phyloP scores from a whole-genome alignment of 495 filamentous ascomycete genomes.

The Penicillium waksmanii region DNA sequence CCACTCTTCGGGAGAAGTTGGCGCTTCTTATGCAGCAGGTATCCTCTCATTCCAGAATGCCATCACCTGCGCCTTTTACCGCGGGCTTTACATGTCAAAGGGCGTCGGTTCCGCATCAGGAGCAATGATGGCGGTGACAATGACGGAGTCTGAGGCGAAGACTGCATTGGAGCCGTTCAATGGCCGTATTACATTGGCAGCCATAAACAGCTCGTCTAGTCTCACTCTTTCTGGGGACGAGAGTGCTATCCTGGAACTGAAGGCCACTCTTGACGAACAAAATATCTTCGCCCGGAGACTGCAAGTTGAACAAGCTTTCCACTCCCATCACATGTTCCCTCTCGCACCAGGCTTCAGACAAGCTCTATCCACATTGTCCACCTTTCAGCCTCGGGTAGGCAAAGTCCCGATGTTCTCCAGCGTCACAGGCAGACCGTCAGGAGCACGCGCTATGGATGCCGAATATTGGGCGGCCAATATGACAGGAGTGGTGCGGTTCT shows the following conservation, averaged over 20 bases:
- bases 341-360: too few species aligned
- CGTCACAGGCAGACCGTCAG: too few species aligned
- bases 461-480: constrained; percentile 26
- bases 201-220: constrained; percentile 46
- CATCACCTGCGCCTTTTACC: constrained; percentile 42
- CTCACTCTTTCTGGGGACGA: constrained; percentile 49
- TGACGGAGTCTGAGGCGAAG: constrained; percentile 15
- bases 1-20: constrained; percentile 69
- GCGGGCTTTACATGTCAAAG: constrained; percentile 25
- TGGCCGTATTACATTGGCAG: constrained; percentile 40
- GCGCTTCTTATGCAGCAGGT: constrained; percentile 60
- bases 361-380: constrained; percentile 1
- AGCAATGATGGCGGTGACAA: constrained; percentile 50
- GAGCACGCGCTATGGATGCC: too few species aligned
- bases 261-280: constrained; percentile 11
- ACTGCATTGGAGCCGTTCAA: constrained; percentile 16
- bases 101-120: background rate
- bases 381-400: background rate
- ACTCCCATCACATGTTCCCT: constrained; percentile 36
- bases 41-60: constrained; percentile 42
- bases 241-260: constrained; percentile 33
- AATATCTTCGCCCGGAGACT: constrained; percentile 18
- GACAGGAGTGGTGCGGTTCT: constrained; percentile 32
- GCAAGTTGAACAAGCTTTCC: constrained; percentile 27
- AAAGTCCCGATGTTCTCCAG: constrained; percentile 1